Percentiles rank a stretch among this genome's conserved stretches.
These are phyloP conservation scores for Arthrobotrys pseudoclavata DNA, from an alignment of 2,329 filamentous ascomycete genomes.

Conservation along the genomic window DNA sequence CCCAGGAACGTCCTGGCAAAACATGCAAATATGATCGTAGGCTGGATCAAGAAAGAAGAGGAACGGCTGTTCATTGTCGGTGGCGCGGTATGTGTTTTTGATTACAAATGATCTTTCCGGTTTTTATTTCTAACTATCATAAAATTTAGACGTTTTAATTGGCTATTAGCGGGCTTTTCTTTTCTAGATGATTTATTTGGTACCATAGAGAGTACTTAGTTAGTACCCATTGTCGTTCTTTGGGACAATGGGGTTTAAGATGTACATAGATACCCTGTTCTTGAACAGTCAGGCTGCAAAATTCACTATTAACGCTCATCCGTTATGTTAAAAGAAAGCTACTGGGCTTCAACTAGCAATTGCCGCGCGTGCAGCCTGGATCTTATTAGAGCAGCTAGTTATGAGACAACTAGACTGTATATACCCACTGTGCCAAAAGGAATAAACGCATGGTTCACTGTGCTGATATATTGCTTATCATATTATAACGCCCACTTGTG, in stretches of 20 bases:
- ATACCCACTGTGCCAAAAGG: no score
- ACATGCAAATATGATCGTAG: slow-evolving; percentile 87
- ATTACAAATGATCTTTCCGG: slow-evolving; percentile 29
- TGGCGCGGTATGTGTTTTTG: slow-evolving; percentile 77
- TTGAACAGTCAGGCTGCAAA: not conserved
- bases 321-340: no score
- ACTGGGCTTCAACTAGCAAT: no score
- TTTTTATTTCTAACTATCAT: slow-evolving; percentile 36
- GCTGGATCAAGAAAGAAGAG: slow-evolving; percentile 92
- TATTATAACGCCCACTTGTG: no score
- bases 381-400: no score
- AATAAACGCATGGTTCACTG: no score
- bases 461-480: no score
- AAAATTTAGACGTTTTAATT: slow-evolving; percentile 54
- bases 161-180: not conserved
- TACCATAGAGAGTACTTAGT: slow-evolving; percentile 4
- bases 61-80: slow-evolving; percentile 96
- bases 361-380: no score
- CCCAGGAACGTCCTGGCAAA: slow-evolving; percentile 78
- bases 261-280: slow-evolving; percentile 2
- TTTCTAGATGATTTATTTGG: not conserved
- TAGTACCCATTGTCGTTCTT: not conserved
- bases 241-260: not conserved
- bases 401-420: no score
- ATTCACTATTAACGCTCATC: no score